Base-by-base conservation (phyloP, 1,284 basidiomycete genomes). In the Rhodotorula sp. region DNA sequence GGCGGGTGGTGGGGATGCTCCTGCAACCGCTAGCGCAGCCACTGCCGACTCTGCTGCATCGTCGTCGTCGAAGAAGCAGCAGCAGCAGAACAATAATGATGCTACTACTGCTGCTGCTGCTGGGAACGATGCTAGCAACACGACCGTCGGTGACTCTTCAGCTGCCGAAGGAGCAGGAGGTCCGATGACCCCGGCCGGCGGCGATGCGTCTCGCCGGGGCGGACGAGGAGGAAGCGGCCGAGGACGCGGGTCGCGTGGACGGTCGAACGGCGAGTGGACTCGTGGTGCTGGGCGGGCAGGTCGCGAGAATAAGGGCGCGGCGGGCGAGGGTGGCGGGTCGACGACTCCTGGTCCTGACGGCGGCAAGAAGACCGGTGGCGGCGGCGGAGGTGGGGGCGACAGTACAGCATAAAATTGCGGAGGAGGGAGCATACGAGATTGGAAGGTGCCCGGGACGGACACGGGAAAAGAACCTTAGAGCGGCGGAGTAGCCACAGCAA, bases 191-290 rank as follows among this genome's bases (percentile, higher is more conserved):
- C 52, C 65, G 43, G 59, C 28, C 1, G 59, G 56, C n/a, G 34
- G 72, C n/a, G 60, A 48, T 14, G 38, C 38, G 38, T 43, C 38
- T 43, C 38, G 38, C 38, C 38, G 38, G 10, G 38, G 38, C 2
- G 62, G 56, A 7, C 43, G 63, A 8, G 54, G 64, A 23, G 54
- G 71, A 2, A 50, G 62, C 6, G 54, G 64, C 43, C 49, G 69
- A 16, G 60, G 69, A 26, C 64, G 58, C 7, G 65, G 62, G 10
- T 38, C 64, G 49, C 26, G 43, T 2, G 47, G 65, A 6, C 43
- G 69, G 38, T 54, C 28, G 15, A 63, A 71, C 38, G 69, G 69
- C 15, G 64, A 68, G 3, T 71, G 70, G 59, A 60, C 60, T 26
- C 18, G 60, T 1, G 60, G 28, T 12, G 19, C 47, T 19, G 48